These are phyloP conservation scores for Thuja plicata DNA, from an alignment of 83 land plant genomes.

Conservation along the genomic window DNA sequence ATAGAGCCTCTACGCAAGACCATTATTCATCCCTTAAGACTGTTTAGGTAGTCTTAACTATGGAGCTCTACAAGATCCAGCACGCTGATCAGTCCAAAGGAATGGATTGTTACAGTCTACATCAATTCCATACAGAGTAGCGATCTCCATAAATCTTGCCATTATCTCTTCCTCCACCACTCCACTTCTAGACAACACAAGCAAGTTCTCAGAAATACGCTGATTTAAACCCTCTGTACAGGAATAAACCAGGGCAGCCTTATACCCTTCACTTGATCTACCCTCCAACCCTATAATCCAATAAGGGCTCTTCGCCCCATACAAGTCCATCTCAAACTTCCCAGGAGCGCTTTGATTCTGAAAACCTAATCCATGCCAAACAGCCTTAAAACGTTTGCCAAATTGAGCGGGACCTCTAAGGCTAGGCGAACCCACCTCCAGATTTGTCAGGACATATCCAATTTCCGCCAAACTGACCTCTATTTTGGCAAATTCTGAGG, in stretches of 20 bases:
- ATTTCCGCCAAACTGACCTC: not conserved
- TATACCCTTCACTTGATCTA: slow-evolving; percentile 24
- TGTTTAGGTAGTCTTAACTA: not conserved
- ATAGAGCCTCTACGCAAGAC: too few relatives aligned
- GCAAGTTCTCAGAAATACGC: slow-evolving; percentile 17
- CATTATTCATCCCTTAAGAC: too few relatives aligned
- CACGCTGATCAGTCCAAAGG: slow-evolving; percentile 14
- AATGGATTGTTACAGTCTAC: slow-evolving; percentile 37
- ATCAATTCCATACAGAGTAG: slow-evolving; percentile 12
- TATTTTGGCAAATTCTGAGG: slow-evolving; percentile 1
- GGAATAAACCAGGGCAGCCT: slow-evolving; percentile 36
- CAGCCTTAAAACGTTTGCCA: not conserved
- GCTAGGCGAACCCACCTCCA: not conserved
- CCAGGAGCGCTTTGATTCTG: slow-evolving; percentile 20
- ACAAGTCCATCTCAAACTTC: slow-evolving; percentile 13
- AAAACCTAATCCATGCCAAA: slow-evolving; percentile 19
- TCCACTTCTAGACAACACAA: slow-evolving; percentile 22
- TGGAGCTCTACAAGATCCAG: slow-evolving; percentile 12
- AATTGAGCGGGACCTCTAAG: not conserved
- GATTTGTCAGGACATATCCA: not conserved
- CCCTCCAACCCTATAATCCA: slow-evolving; percentile 41
- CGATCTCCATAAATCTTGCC: slow-evolving; percentile 19
- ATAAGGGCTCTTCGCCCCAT: slow-evolving; percentile 28
- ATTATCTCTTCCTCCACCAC: not conserved
- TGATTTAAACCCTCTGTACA: slow-evolving; percentile 18